phyloP scores from a whole-genome alignment of 352 stramenopile genomes.

The Globisporangium cystogenes region DNA sequence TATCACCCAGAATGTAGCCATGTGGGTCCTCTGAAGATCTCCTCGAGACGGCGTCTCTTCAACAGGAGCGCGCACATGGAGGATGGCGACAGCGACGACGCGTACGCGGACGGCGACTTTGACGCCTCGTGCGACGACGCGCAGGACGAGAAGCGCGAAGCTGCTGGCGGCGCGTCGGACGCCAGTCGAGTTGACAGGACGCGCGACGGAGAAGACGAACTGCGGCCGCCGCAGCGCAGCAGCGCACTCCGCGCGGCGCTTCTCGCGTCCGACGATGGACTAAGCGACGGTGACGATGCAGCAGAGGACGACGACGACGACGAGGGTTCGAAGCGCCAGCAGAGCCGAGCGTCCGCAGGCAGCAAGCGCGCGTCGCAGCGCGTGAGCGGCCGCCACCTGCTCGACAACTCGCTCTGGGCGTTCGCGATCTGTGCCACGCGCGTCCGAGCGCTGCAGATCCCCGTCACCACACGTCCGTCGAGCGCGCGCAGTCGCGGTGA shows the following conservation, averaged over 20 bases:
- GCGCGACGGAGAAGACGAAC: background rate
- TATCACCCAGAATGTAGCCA: too few relatives aligned
- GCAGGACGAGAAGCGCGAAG: too few relatives aligned
- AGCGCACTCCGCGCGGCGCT: background rate
- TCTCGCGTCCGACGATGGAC: background rate
- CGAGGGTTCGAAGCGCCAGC: slow-evolving; percentile 18
- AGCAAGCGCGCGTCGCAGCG: background rate
- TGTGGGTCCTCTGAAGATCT: too few relatives aligned
- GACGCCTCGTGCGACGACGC: too few relatives aligned
- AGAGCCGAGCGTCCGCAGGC: background rate
- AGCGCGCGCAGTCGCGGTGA: background rate
- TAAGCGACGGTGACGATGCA: background rate
- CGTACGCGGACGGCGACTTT: too few relatives aligned
- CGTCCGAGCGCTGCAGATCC: slow-evolving; percentile 42
- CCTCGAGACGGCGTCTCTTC: too few relatives aligned
- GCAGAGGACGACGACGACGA: slow-evolving; percentile 17
- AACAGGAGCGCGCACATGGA: too few relatives aligned
- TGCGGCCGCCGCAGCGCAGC: background rate
- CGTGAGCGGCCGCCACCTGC: slow-evolving; percentile 14
- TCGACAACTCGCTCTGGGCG: slow-evolving; percentile 43
- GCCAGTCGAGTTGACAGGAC: too few relatives aligned
- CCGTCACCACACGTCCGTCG: slow-evolving; percentile 17
- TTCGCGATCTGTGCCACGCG: slow-evolving; percentile 34
- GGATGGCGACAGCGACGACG: too few relatives aligned
- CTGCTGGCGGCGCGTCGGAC: too few relatives aligned